phyloP scores from a whole-genome alignment of 768 basidiomycete genomes.

The Auriscalpium microsporum region DNA sequence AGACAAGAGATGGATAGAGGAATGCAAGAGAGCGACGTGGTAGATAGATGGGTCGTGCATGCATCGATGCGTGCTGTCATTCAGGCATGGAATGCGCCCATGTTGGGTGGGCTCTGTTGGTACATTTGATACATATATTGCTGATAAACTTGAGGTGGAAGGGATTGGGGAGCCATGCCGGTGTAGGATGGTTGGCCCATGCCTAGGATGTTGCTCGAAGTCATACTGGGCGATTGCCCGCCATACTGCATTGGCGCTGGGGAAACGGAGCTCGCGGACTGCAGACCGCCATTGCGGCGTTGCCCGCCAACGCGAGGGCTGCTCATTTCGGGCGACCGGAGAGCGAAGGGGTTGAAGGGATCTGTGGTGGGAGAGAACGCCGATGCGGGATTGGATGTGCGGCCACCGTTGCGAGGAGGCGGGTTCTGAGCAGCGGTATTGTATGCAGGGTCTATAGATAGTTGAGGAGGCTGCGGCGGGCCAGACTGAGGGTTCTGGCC shows the following conservation, averaged over 20 bases:
- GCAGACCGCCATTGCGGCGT: constrained; percentile 38
- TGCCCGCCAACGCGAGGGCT: constrained; percentile 40
- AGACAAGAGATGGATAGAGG: neutral
- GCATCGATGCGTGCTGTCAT: constrained; percentile 2
- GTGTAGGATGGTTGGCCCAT: constrained; percentile 63
- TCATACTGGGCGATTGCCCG: constrained; percentile 51
- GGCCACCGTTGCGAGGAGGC: constrained; percentile 11
- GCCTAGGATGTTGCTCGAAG: constrained; percentile 49
- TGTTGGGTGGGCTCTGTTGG: constrained; percentile 67
- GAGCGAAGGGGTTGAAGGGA: constrained; percentile 50
- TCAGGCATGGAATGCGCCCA: constrained; percentile 57
- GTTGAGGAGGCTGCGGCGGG: constrained; percentile 61
- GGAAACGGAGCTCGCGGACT: constrained; percentile 11
- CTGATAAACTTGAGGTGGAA: constrained; percentile 68
- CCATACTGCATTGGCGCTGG: constrained; percentile 40
- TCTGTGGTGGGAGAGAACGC: constrained; percentile 45
- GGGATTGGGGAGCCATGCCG: constrained; percentile 46
- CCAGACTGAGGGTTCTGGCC: constrained; percentile 79
- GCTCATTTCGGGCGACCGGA: constrained; percentile 39
- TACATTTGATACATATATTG: constrained; percentile 74
- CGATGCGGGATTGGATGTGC: constrained; percentile 30
- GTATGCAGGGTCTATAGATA: constrained; percentile 63
- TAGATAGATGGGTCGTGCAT: constrained; percentile 4
- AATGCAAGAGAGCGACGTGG: constrained; percentile 5
- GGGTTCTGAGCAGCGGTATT: constrained; percentile 23